phyloP scores from a whole-genome alignment of 2,329 filamentous ascomycete species.

The Cladosporium velox region DNA sequence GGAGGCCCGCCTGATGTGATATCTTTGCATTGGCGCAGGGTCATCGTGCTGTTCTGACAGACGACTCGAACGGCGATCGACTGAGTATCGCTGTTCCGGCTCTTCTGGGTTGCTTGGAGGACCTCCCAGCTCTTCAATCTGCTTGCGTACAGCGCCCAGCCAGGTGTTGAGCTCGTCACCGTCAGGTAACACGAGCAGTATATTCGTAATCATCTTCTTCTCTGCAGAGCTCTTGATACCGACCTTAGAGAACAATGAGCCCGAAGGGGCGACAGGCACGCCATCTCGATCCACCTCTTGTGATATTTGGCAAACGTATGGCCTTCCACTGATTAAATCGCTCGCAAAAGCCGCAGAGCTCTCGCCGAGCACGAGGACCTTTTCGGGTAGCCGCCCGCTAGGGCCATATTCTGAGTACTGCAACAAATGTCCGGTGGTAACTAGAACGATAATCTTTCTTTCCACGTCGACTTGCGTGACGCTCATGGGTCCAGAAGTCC shows the following conservation, averaged over 20 bases:
- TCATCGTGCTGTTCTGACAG: not conserved
- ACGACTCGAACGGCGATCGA: not conserved
- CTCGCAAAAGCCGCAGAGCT: slow-evolving; percentile 78
- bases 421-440: slow-evolving; percentile 70
- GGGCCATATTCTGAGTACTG: slow-evolving; percentile 73
- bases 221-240: slow-evolving; percentile 51
- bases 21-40: not conserved
- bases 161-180: slow-evolving; percentile 76
- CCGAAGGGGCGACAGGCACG: slow-evolving; percentile 49
- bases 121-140: slow-evolving; percentile 69
- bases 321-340: slow-evolving; percentile 75
- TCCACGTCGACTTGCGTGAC: slow-evolving; percentile 54
- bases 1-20: slow-evolving; percentile 11
- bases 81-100: not conserved
- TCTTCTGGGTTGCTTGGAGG: not conserved
- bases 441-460: slow-evolving; percentile 70
- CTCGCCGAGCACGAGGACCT: slow-evolving; percentile 69
- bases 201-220: slow-evolving; percentile 54
- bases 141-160: slow-evolving; percentile 67
- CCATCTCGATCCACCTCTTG: slow-evolving; percentile 65
- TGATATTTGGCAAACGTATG: slow-evolving; percentile 77
- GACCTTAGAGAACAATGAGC: slow-evolving; percentile 66
- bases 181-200: slow-evolving; percentile 72
- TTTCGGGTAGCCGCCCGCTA: slow-evolving; percentile 73
- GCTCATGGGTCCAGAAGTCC: slow-evolving; percentile 21